These are phyloP conservation scores for Coniochaeta ligniaria DNA, from an alignment of 2,329 filamentous ascomycete species.

Conservation along the genomic window DNA sequence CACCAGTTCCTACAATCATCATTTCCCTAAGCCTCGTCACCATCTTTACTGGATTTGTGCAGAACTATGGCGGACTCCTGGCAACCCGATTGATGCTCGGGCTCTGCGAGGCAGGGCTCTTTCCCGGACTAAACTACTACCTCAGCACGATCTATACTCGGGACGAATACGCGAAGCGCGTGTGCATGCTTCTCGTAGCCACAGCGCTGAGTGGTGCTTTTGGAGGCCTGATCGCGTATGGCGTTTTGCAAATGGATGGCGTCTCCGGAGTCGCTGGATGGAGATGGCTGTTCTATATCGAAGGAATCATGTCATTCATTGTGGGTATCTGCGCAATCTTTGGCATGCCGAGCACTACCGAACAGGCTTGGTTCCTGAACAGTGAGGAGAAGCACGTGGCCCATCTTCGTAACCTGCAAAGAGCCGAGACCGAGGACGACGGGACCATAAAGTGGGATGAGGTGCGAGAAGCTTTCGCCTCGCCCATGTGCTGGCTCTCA, in stretches of 20 bases:
- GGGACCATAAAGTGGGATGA: constrained; percentile 48
- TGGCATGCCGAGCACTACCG: constrained; percentile 73
- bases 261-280: constrained; percentile 51
- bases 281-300: constrained; percentile 62
- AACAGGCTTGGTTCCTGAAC: constrained; percentile 67
- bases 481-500: constrained; percentile 30
- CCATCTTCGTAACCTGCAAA: constrained; percentile 63
- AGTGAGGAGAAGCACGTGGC: constrained; percentile 67
- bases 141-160: background rate
- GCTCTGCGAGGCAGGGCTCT: constrained; percentile 58
- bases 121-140: constrained; percentile 50
- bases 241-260: constrained; percentile 63
- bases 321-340: constrained; percentile 63
- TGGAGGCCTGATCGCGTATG: constrained; percentile 64
- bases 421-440: constrained; percentile 11
- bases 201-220: constrained; percentile 59
- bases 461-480: constrained; percentile 65
- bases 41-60: constrained; percentile 46
- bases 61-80: constrained; percentile 38
- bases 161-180: background rate
- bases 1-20: too few relatives aligned
- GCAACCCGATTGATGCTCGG: constrained; percentile 52
- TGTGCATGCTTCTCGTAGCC: background rate
- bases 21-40: constrained; percentile 29
- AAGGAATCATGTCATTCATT: constrained; percentile 26